Percentiles rank a stretch among this genome's conserved stretches.
Conservation (phyloP, 768 basidiomycete genomes). For the Leccinum fibrillosum region DNA sequence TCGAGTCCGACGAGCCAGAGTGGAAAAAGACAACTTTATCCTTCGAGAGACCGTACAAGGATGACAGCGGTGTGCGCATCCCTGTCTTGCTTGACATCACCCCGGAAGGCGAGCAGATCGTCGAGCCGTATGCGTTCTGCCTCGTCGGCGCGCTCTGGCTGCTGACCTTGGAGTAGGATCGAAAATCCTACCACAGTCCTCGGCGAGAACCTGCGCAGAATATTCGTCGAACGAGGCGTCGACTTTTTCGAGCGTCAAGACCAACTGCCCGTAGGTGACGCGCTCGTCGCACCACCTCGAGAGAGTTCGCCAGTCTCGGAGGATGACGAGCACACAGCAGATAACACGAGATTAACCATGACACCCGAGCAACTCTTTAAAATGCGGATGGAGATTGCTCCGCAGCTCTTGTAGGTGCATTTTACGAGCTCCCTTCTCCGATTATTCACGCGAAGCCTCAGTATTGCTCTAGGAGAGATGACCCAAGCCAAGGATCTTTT, state of each 20-base stretch:
- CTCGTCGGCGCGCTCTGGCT: conserved; percentile 10
- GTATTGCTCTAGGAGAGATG: conserved; percentile 79
- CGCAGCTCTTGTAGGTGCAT: conserved; percentile 66
- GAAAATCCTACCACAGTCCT: conserved; percentile 56
- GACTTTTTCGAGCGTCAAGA: conserved; percentile 68
- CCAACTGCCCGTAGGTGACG: conserved; percentile 19
- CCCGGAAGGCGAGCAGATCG: conserved; percentile 62
- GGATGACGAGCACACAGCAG: conserved; percentile 29
- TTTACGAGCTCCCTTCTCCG: neutral
- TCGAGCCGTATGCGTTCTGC: conserved; percentile 59
- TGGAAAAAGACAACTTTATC: conserved; percentile 66
- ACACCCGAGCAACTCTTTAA: conserved; percentile 68
- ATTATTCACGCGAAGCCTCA: conserved; percentile 30
- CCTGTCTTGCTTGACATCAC: conserved; percentile 67
- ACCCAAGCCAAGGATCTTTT: conserved; percentile 71
- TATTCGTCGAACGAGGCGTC: conserved; percentile 69
- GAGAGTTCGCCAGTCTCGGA: conserved; percentile 26
- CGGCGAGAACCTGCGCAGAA: conserved; percentile 62
- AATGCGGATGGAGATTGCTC: conserved; percentile 70
- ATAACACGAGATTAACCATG: conserved; percentile 47
- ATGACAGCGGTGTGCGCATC: conserved; percentile 64
- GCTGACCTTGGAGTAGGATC: conserved; percentile 37
- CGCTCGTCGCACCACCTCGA: conserved; percentile 23
- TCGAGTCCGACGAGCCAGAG: conserved; percentile 33
- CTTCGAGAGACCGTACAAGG: conserved; percentile 78